Evolutionary conservation across 495 filamentous ascomycete species (phyloP), one percentile per base, ranked within the genome.

Genomic region (Hypoxylon fragiforme): DNA sequence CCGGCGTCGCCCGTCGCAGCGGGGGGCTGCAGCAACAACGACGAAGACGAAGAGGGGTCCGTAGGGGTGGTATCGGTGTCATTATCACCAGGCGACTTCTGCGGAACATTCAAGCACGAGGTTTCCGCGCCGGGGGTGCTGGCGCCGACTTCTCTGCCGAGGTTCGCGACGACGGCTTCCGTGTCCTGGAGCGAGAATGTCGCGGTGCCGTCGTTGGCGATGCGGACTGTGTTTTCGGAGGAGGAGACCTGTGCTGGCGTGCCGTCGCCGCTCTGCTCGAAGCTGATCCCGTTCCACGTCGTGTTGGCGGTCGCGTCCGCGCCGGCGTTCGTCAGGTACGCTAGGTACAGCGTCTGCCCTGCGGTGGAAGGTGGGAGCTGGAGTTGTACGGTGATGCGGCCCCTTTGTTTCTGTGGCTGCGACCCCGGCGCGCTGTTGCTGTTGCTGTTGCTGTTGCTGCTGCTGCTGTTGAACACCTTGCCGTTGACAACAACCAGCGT

Each of bases 211-310:
- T 60, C 46, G 0, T 5, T 8, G 6, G 26, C 58, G 15, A 69
- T 60, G 4, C 14, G 44, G 2, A 64, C 40, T 1, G 58, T 53
- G 18, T 39, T 31, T 55, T 37, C 40, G 36, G n/a, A 40, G 7
- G 50, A 36, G 3, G 50, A 44, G 22, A 58, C 59, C 11, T 16
- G 15, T 15, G 50, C 52, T 0, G 67, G 59, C n/a, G 50, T 65
- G 52, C 70, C 69, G 44, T 66, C 56, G 2, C 14, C 37, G 49
- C 42, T 45, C 20, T 34, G 38, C 42, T 68, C 63, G 57, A 63
- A 75, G 34, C 54, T 48, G 39, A 71, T 44, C n/a, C 72, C 71
- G 45, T 69, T 69, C 48, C 55, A 75, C 8, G 63, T 69, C 5
- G 66, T 70, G 45, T 57, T 57, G 34, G 14, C 11, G 1, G 43